Base-by-base conservation (phyloP, 768 basidiomycete species). In the Omphalotus guepiniiformis region DNA sequence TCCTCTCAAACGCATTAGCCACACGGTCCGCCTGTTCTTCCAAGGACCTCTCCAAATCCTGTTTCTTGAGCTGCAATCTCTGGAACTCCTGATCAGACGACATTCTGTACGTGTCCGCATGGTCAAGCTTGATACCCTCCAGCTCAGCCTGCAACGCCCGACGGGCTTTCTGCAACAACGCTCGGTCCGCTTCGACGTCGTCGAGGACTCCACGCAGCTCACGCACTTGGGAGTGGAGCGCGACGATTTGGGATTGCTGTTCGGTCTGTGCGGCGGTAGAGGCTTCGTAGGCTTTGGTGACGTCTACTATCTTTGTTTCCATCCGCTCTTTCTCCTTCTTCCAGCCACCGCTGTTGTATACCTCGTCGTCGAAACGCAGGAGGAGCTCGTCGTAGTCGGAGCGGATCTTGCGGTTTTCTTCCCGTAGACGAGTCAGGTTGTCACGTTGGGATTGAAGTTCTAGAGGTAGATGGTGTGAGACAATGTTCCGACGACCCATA, bases 261-360 rank as follows among this genome's bases (percentile, higher is more conserved):
- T 92, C 90, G 0, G 80, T 69, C 56, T 90, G 88, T 1, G 79
- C 83, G 32, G 75, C 75, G 1, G 74, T 77, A 1, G 88, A 83
- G 1, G 82, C 72, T 54, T 90, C 87, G 59, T 83, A 90, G 1
- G 85, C 88, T 47, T 80, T 82, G 19, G 78, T 82, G 49, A 90
- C 58, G 61, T 92, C 86, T 4, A 61, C 62, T 44, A 93, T 88
- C 75, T 88, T 91, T 43, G 79, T 85, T 51, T 93, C 88, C 67
- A 92, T 70, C 9, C 88, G 83, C 49, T 92, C 89, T 63, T 83
- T 89, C 68, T 93, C 90, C 59, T 88, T 86, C 69, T 85, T 85
- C 91, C 89, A 92, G 3, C 84, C 79, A 12, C 82, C 77, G 39
- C 85, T 83, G 48, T 78, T 85, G 63, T 78, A 78, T 6, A 85